Percentiles rank a stretch among this genome's conserved stretches.
Conservation (phyloP, 345 rosid genomes). For the Noccaea caerulescens region DNA sequence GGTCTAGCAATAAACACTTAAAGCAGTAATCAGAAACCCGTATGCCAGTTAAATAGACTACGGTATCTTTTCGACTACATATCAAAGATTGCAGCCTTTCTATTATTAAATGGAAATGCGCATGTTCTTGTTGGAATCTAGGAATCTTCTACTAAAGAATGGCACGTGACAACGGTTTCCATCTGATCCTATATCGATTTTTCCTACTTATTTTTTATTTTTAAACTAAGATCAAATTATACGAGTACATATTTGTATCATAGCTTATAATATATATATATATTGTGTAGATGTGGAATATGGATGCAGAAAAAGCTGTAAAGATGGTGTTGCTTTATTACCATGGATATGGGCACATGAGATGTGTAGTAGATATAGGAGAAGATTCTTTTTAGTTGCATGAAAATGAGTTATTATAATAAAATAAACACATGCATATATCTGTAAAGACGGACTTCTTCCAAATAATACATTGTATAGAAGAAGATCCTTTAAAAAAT, state of each 20-base stretch:
- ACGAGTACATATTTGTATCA: constrained; percentile 16
- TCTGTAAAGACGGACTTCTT: constrained; percentile 36
- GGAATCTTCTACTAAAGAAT: constrained; percentile 36
- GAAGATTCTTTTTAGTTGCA: constrained; percentile 38
- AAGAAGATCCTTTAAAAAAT: neutral
- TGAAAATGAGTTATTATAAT: constrained; percentile 30
- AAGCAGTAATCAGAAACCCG: neutral
- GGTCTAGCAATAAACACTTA: neutral
- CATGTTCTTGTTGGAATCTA: constrained; percentile 40
- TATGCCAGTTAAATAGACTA: neutral
- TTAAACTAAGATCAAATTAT: constrained; percentile 7
- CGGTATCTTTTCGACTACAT: constrained; percentile 9
- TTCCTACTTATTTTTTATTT: neutral
- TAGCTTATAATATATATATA: neutral
- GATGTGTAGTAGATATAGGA: constrained; percentile 28
- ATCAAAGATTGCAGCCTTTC: constrained; percentile 32
- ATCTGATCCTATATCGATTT: constrained; percentile 9
- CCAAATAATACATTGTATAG: neutral
- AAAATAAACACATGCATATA: constrained; percentile 35
- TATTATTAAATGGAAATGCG: neutral
- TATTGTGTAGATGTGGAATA: constrained; percentile 9
- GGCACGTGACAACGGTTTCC: constrained; percentile 34
- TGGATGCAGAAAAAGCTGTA: constrained; percentile 41
- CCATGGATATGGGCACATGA: constrained; percentile 38
- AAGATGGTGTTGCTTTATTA: constrained; percentile 36